Evolutionary conservation across 805 yeast species (phyloP), one percentile per base, ranked within the genome.

Genomic region (Zygosaccharomyces bailii): DNA sequence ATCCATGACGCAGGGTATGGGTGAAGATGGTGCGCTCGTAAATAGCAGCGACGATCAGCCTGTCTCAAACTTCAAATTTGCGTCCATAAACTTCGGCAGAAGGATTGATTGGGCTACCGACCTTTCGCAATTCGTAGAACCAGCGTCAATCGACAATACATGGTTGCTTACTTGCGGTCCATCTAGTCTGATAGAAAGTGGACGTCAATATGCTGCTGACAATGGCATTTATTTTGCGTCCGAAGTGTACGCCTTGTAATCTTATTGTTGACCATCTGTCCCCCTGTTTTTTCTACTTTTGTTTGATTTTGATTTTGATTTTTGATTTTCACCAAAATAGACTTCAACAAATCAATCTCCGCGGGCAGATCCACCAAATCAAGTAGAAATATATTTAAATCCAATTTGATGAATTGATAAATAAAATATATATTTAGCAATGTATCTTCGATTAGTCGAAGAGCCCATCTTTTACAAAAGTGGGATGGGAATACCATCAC

Each of bases 401-500:
- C n/a, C n/a, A n/a, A n/a, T n/a, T n/a, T n/a, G n/a, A n/a, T n/a
- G n/a, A n/a, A n/a, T n/a, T n/a, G n/a, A n/a, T n/a, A n/a, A n/a
- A n/a, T n/a, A n/a, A n/a, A n/a, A n/a, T n/a, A n/a, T n/a, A n/a
- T n/a, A n/a, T n/a, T n/a, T n/a, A n/a, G n/a, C n/a, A n/a, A n/a
- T n/a, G n/a, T n/a, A n/a, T n/a, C n/a, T 35, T 13, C 18, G 39
- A 23, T 25, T n/a, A 11, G 27, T 4, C 11, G 7, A 21, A 13
- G 11, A 14, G 9, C 9, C 4, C 5, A 17, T 25, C 25, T 16
- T 25, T 41, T 54, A 73, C 14, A 73, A 45, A 44, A 71, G 66
- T 4, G 87, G 80, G 11, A 75, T 75, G 8, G 91, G 82, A 2
- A 84, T 84, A 5, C 95, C 95, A 61, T 86, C 95, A n/a, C 90